Conservation (phyloP, 2,329 filamentous ascomycete genomes). For the Cephalotrichum gorgonifer region DNA sequence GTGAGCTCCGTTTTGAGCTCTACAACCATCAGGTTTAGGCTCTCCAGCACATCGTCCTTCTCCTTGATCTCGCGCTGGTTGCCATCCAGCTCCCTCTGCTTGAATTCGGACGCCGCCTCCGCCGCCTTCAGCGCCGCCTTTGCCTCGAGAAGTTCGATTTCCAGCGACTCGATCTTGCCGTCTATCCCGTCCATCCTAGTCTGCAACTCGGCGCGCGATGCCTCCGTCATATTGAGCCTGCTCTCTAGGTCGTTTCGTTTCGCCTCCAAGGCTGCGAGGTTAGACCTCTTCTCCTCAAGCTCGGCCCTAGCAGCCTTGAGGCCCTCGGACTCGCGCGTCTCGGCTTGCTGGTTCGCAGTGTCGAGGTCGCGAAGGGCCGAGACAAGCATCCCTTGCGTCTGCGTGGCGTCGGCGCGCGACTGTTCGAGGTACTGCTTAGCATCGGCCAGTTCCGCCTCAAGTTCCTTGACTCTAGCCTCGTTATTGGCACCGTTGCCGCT, state of each 20-base stretch:
- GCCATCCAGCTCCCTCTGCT: constrained; percentile 30
- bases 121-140: constrained; percentile 24
- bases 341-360: constrained; percentile 11
- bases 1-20: constrained; percentile 53
- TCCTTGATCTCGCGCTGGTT: constrained; percentile 27
- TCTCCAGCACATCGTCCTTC: constrained; percentile 40
- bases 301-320: constrained; percentile 26
- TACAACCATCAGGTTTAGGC: constrained; percentile 39
- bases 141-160: constrained; percentile 21
- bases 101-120: constrained; percentile 23
- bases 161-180: constrained; percentile 23
- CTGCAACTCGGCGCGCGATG: constrained; percentile 9
- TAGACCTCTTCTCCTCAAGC: constrained; percentile 26
- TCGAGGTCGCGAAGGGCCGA: constrained; percentile 11
- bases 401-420: constrained; percentile 8
- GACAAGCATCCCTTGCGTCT: constrained; percentile 17
- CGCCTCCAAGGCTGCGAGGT: constrained; percentile 28
- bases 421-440: constrained; percentile 9
- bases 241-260: constrained; percentile 8
- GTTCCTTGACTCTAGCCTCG: constrained; percentile 8
- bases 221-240: constrained; percentile 7
- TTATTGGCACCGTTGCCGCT: constrained; percentile 6
- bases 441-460: constrained; percentile 8
- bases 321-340: constrained; percentile 10
- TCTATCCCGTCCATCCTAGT: constrained; percentile 13